Evolutionary conservation across 345 rosid species (phyloP).

Genomic region (Xanthoceras sorbifolium): DNA sequence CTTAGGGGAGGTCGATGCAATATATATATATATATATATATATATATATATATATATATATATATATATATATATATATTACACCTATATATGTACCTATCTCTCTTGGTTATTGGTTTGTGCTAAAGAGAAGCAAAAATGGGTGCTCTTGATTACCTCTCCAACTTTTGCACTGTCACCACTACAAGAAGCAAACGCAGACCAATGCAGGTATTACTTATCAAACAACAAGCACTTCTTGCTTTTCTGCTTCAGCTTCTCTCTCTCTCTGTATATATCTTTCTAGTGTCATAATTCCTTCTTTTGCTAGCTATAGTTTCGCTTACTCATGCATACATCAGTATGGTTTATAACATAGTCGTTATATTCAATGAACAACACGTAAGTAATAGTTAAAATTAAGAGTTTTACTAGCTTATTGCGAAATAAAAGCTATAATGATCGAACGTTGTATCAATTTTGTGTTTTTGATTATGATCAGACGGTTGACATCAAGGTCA

Average conservation of each 20-base stretch:
- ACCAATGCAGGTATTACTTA: constrained; percentile 74
- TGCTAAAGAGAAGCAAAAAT: constrained; percentile 24
- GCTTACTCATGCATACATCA: too few species aligned
- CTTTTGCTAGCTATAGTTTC: neutral
- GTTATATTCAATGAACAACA: too few species aligned
- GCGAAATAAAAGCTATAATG: too few species aligned
- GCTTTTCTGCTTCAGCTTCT: constrained; percentile 21
- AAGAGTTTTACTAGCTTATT: too few species aligned
- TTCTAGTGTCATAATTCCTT: neutral
- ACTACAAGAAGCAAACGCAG: constrained; percentile 72
- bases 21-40: constrained; percentile 12
- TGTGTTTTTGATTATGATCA: constrained; percentile 29
- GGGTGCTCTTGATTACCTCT: constrained; percentile 80
- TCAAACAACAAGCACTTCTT: neutral
- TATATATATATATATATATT: neutral
- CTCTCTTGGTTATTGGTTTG: constrained; percentile 18
- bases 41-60: constrained; percentile 13
- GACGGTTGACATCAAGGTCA: constrained; percentile 97
- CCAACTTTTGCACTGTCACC: constrained; percentile 77
- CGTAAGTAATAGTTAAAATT: too few species aligned
- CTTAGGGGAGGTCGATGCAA: too few species aligned
- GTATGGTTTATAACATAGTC: too few species aligned
- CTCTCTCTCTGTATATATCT: neutral
- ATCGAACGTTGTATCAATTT: too few species aligned
- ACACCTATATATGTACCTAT: neutral